Base-by-base conservation (phyloP, 371 early-diverging fungal genomes). In the Nosema granulosis region DNA sequence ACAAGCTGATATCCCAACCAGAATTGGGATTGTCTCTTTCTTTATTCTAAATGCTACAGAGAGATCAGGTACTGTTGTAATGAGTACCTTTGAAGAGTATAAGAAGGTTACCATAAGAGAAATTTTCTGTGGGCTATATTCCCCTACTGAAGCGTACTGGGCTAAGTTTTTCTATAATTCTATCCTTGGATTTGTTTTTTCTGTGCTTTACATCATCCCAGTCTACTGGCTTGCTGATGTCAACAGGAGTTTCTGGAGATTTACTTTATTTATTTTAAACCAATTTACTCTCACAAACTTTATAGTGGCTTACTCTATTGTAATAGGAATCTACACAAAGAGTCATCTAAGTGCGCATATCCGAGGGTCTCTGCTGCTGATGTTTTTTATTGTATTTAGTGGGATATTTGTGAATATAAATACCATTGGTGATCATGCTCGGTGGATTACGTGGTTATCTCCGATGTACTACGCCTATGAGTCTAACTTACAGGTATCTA, bases 371-470 rank as follows among this genome's bases (percentile, higher is more conserved):
- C 71, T 85, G 22, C 34, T 86, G 24, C 62, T 86, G 59, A 77
- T 84, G 35, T 20, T 84, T 13, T 86, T 87, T 70, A 58, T 86
- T 12, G 68, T 87, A 12, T 87, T 87, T 82, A 86, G 86, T 26
- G 87, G 88, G 0, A 77, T 77, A 9, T 71, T 88, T 35, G 68
- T 82, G 1, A 86, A 87, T 74, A 65, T 83, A 3, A 84, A 82
- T 12, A 78, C 79, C 16, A 80, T 86, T n/a, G 80, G 87, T 18
- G 59, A 54, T 22, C 82, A 76, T 2, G 76, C 87, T 31, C 37
- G 85, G 35, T 88, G 88, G 89, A 81, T 88, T 54, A 77, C 77
- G 51, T 86, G 76, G 69, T 71, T 86, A 34, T 82, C 82, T 6
- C 75, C 85, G 13, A 78, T 87, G 22, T 54, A 82, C 2, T 83